Evolutionary conservation across 2,329 filamentous ascomycete genomes (phyloP), one percentile per base, ranked within the genome.

Genomic region (Aureobasidium sp.): DNA sequence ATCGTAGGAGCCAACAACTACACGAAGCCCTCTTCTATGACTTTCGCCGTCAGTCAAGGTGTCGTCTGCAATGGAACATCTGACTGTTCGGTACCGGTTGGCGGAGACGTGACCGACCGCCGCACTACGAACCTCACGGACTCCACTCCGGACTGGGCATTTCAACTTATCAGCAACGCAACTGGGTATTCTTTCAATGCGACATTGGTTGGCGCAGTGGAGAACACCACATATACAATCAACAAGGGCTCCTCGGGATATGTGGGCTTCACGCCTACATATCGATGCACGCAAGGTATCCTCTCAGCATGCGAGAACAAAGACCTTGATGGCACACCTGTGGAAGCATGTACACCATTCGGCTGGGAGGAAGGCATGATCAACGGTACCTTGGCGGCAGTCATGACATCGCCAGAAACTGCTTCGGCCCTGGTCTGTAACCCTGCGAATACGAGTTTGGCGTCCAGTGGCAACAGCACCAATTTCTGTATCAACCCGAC

Each of bases 271-370:
- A 58, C 55, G 4, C 55, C 55, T 3, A 47, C 41, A 34, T 47
- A 48, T 20, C 25, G 55, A 45, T 58, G 55, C 42, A 47, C 41
- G 14, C 55, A 58, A 58, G 55, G 55, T 29, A 47, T 36, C 1
- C 42, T 58, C 42, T 58, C 55, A 48, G 37, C 17, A 2, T 58
- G 42, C 31, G 27, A 37, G 4, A 29, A 37, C 55, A 45, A 37
- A 11, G 15, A 37, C 11, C 55, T 58, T 5, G 20, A 58, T 15
- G 41, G 37, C 31, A 45, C 14, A 22, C 29, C 55, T 39, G 20
- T 58, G 8, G 55, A 58, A 48, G 42, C 55, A 11, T 58, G 55
- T n/a, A 58, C 55, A 29, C 55, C 55, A 14, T 47, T 58, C n/a
- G 41, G 22, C 27, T 25, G n/a, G 31, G 20, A 27, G 15, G n/a